Evolutionary conservation across 176 grass and related monocot species (phyloP).

Genomic region (Puya raimondii): DNA sequence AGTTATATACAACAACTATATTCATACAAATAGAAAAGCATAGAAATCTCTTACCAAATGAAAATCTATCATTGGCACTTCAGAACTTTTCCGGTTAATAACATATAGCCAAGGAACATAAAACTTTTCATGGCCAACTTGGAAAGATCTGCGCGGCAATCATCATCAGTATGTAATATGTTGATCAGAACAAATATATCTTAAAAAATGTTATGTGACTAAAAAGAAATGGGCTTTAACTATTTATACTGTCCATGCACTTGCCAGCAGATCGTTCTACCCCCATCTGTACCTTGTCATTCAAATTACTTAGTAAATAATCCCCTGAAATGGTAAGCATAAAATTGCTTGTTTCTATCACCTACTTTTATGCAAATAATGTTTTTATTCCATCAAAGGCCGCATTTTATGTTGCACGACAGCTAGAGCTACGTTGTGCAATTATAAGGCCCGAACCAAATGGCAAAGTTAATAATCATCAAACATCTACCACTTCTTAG

Average conservation of each 20-base stretch:
- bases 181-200: conserved; percentile 23
- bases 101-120: conserved; percentile 98
- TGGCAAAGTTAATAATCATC: not conserved
- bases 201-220: conserved; percentile 10
- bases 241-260: not conserved
- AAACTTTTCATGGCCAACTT: conserved; percentile 95
- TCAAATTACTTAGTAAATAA: not conserved
- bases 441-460: not conserved
- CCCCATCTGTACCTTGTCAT: not conserved
- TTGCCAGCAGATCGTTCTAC: not conserved
- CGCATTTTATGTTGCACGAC: not conserved
- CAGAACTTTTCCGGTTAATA: conserved; percentile 89
- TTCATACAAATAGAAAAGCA: not conserved
- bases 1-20: not conserved
- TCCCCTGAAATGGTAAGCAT: too few species aligned
- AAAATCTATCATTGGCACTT: conserved; percentile 94
- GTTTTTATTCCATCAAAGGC: not conserved
- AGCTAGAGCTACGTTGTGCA: not conserved
- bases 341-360: too few species aligned
- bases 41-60: conserved; percentile 64
- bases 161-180: not conserved
- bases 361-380: not conserved
- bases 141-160: conserved; percentile 74
- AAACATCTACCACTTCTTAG: not conserved
- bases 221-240: not conserved